Conservation (phyloP, 2,329 filamentous ascomycete species). For the Davidsoniella eucalypti region DNA sequence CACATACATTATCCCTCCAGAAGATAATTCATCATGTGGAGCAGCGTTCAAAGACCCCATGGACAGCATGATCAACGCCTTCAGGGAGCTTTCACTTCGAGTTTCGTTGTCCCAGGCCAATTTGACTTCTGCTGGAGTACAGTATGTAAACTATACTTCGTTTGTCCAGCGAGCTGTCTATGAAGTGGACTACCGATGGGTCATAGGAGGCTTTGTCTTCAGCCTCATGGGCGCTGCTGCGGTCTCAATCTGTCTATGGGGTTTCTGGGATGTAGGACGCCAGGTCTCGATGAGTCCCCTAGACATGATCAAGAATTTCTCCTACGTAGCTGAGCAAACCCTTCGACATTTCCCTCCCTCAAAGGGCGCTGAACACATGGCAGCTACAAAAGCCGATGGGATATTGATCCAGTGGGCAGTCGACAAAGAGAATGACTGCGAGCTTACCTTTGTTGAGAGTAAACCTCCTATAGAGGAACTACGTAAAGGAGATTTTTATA, state of each 20-base stretch:
- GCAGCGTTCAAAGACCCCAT: slow-evolving; percentile 11
- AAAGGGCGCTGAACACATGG: slow-evolving; percentile 8
- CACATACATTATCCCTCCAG: slow-evolving; percentile 10
- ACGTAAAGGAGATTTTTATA: slow-evolving; percentile 9
- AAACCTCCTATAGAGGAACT: slow-evolving; percentile 5
- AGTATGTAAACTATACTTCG: slow-evolving; percentile 11
- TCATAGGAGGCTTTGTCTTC: slow-evolving; percentile 8
- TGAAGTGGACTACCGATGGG: slow-evolving; percentile 11
- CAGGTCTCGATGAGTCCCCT: slow-evolving; percentile 11
- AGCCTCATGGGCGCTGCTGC: slow-evolving; percentile 5
- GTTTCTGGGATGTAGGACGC: slow-evolving; percentile 11
- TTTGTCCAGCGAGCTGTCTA: slow-evolving; percentile 11
- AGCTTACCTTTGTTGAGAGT: slow-evolving; percentile 12
- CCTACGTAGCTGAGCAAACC: slow-evolving; percentile 8
- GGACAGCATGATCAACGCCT: slow-evolving; percentile 9
- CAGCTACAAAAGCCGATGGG: slow-evolving; percentile 4
- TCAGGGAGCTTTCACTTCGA: slow-evolving; percentile 9
- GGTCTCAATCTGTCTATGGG: slow-evolving; percentile 9
- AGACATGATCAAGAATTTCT: slow-evolving; percentile 11
- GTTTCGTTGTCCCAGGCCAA: slow-evolving; percentile 7
- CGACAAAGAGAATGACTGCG: slow-evolving; percentile 9
- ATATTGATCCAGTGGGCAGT: slow-evolving; percentile 11
- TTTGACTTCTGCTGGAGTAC: background rate
- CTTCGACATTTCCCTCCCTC: slow-evolving; percentile 11
- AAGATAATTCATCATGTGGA: slow-evolving; percentile 1